These are phyloP conservation scores for Plasmodium cynomolgi DNA, from an alignment of 169 alveolate genomes.

Conservation along the genomic window DNA sequence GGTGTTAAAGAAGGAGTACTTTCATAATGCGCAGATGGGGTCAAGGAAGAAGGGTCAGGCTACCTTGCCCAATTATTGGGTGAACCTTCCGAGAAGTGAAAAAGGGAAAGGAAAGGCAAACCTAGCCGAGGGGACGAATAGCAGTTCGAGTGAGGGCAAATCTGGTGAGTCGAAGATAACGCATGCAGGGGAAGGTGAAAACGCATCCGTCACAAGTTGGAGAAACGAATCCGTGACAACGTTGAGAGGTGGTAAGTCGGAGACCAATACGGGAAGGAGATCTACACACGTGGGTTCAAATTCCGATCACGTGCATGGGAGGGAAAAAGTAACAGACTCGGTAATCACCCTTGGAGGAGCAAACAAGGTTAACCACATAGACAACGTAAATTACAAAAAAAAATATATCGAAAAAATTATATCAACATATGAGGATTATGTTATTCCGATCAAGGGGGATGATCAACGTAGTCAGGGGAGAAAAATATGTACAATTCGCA, in stretches of 20 bases:
- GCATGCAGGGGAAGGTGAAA: not conserved
- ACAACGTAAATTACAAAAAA: constrained; percentile 20
- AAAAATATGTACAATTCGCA: not conserved
- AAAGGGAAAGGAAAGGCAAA: not conserved
- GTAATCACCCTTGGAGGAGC: not conserved
- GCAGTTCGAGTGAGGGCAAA: not conserved
- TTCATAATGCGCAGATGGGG: not conserved
- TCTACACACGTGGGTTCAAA: not conserved
- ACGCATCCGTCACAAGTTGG: not conserved
- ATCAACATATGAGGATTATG: constrained; percentile 28
- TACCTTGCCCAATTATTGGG: not conserved
- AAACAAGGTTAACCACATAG: not conserved
- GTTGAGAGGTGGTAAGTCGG: not conserved
- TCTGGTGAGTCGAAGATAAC: not conserved
- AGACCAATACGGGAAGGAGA: not conserved
- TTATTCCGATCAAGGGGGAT: not conserved
- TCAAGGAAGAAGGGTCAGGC: not conserved
- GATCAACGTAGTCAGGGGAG: not conserved
- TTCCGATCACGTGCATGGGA: not conserved
- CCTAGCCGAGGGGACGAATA: not conserved
- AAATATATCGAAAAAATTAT: constrained; percentile 22
- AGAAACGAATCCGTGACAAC: too few relatives aligned
- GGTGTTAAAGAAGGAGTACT: constrained; percentile 44
- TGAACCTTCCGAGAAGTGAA: not conserved
- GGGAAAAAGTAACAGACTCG: not conserved